A percentile compares a stretch with the other conserved stretches of the same genome.
These are phyloP conservation scores for Exophiala calicioides DNA, from an alignment of 2,329 filamentous ascomycete genomes.

Conservation along the genomic window DNA sequence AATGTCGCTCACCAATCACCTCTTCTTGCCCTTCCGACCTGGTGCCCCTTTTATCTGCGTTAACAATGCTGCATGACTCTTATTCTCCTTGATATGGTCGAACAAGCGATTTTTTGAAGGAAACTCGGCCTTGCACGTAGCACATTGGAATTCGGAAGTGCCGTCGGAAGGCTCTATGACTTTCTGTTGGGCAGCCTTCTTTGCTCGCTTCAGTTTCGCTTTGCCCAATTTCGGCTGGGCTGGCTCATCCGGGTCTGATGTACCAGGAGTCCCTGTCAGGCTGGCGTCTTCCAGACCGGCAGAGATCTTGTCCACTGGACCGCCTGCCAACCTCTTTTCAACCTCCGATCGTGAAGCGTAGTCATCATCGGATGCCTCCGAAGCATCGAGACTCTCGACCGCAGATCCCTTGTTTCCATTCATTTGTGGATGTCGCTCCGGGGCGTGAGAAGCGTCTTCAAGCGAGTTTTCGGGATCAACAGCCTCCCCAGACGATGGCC, in stretches of 20 bases:
- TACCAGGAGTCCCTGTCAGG: slow-evolving; percentile 21
- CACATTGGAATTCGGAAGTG: slow-evolving; percentile 63
- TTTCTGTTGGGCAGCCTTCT: slow-evolving; percentile 48
- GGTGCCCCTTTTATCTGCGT: slow-evolving; percentile 23
- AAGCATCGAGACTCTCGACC: slow-evolving; percentile 16
- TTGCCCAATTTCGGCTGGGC: slow-evolving; percentile 47
- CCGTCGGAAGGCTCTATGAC: slow-evolving; percentile 22
- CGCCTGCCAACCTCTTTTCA: slow-evolving; percentile 39
- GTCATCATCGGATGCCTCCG: slow-evolving; percentile 38
- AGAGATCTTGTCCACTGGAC: slow-evolving; percentile 15
- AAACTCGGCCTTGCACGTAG: slow-evolving; percentile 76
- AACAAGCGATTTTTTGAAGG: slow-evolving; percentile 73
- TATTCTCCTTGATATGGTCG: slow-evolving; percentile 65
- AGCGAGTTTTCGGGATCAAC: not conserved
- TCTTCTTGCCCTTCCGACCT: slow-evolving; percentile 31
- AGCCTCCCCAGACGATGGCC: not conserved
- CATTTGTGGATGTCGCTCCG: not conserved
- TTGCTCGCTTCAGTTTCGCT: slow-evolving; percentile 56
- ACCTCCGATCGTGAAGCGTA: slow-evolving; percentile 47
- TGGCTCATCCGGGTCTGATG: slow-evolving; percentile 26
- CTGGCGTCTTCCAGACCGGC: slow-evolving; percentile 28
- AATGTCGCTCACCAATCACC: slow-evolving; percentile 7
- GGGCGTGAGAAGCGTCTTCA: slow-evolving; percentile 26
- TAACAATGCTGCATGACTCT: slow-evolving; percentile 62
- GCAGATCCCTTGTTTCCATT: slow-evolving; percentile 7